Evolutionary conservation across 2,329 filamentous ascomycete species (phyloP), one percentile per base, ranked within the genome.

Genomic region (Pseudocercospora eumusae): DNA sequence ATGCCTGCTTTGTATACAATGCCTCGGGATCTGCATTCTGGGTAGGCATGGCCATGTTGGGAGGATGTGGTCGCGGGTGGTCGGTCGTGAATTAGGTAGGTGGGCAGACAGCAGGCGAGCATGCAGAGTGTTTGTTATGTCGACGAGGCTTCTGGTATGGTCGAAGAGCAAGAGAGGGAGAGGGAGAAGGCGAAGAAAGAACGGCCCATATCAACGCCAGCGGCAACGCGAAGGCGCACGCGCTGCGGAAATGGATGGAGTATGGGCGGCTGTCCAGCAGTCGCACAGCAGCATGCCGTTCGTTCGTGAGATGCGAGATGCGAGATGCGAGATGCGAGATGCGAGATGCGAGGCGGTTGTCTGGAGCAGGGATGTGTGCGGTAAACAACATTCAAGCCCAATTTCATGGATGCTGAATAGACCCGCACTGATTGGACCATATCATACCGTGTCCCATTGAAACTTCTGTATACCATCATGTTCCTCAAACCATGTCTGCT

Each of bases 1-100:
- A 82, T 69, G 79, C 76, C 69, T 82, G 80, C 79, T 96, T 97
- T 65, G 91, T 96, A 78, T 97, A 99, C 57, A 98, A 84, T 64
- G 88, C 86, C 79, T 96, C 92, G 3, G 95, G 95, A 78, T 98
- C 93, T 59, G 91, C 83, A 60, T 66, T 69, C 64, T 70, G 66
- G 31, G 64, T 66, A 56, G 65, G 60, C 8, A 28, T n/a, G 15
- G 52, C 52, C 52, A 52, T 52, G 15, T 23, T 52, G 47, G 44
- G 20, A 21, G 11, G 5, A 21, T 47, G 18, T 20, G 13, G 44
- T 23, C 44, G 44, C 44, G 44, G 15, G 44, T 47, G 6, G 20
- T 20, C 21, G 20, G 53, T 4, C 20, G 53, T 42, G 53, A 54
- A 33, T 33, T 28, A 36, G 25, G 53, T 21, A 56, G 36, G 28